Evolutionary conservation across 2,329 filamentous ascomycete species (phyloP), one percentile per base, ranked within the genome.

Genomic region (Pezicula rhizophila): DNA sequence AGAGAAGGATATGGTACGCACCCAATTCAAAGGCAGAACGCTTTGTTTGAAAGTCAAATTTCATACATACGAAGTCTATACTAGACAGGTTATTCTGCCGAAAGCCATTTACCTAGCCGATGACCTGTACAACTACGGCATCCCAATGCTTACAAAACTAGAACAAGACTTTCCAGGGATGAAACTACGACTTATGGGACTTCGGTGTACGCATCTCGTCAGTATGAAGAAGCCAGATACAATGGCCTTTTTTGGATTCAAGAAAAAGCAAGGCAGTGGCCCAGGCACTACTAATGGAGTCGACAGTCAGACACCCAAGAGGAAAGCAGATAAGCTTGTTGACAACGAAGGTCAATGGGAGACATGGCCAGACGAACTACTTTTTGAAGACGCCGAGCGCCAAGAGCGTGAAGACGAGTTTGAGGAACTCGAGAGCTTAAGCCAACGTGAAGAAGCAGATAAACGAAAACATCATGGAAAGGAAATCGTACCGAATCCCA

Each of bases 31-130:
- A 66, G 92, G 92, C 1, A 80, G 89, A n/a, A 97, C 92, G 0
- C 70, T 99, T 1, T 89, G 89, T 18, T 71, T 99, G 33, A 99
- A 99, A 66, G 78, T 96, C 55, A 99, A 99, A 65, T 71, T 97
- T 7, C 89, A 96, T 64, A 96, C 90, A 0, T 99, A 92, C 60
- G 91, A 97, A 66, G 87, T 96, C 17, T 78, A 89, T 45, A 95
- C 91, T 0, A 77, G 93, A 28, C 93, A 99, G 64, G 78, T 80
- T 5, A 80, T 87, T 3, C 78, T 84, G 2, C 85, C 88, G 0
- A 86, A 84, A 55, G 82, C 90, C 0, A 76, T 96, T 1, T 77
- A 70, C 43, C 71, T 77, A 5, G 85, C 89, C 0, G 85, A 92
- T 37, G 93, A 99, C 59, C 69, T 99, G 4, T 97, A 92, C 68